Evolutionary conservation across 495 filamentous ascomycete species (phyloP), one percentile per base, ranked within the genome.

Genomic region (Aspergillus olivimuriae): DNA sequence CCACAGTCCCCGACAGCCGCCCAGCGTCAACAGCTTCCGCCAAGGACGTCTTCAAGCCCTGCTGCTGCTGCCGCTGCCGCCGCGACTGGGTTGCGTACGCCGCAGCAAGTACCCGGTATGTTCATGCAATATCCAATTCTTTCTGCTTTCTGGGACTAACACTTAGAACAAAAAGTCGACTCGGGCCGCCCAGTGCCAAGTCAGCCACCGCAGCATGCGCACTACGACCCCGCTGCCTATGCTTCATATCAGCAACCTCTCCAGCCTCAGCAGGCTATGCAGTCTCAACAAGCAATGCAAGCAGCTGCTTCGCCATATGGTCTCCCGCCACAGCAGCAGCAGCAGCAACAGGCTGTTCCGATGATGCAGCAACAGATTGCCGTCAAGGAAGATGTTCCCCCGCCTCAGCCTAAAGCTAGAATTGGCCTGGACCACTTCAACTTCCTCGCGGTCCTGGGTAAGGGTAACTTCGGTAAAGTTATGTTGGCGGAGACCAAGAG

Each of bases 381-480:
- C 23, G 56, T 63, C 19, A 65, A 70, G 42, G 76, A 81, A 41
- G 74, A 74, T 14, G 53, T 54, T 21, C 75, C 76, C 14, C 75
- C 73, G n/a, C 77, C 77, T 39, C 83, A 84, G 24, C 78, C 77
- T 12, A 86, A 85, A 34, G 66, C 79, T 47, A 73, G 92, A 43
- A 96, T 99, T 56, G 92, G 92, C 22, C 73, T 99, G 35, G 92
- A 97, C 62, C 89, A 97, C 62, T 99, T 99, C 74, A 99, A 99
- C 60, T 99, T 99, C 78, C 77, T 99, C 49, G 92, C 92, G 44
- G 92, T 99, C 51, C 82, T 99, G 51, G 92, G 92, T 50, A 99
- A 99, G 63, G 92, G 92, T 68, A 99, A 99, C 62, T 99, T 99
- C 58, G 92, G 92, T 63, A 99, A 99, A 72, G 92, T 99, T 69